These are phyloP conservation scores for Trichosporon faecale DNA, from an alignment of 1,284 basidiomycete genomes.

Conservation along the genomic window DNA sequence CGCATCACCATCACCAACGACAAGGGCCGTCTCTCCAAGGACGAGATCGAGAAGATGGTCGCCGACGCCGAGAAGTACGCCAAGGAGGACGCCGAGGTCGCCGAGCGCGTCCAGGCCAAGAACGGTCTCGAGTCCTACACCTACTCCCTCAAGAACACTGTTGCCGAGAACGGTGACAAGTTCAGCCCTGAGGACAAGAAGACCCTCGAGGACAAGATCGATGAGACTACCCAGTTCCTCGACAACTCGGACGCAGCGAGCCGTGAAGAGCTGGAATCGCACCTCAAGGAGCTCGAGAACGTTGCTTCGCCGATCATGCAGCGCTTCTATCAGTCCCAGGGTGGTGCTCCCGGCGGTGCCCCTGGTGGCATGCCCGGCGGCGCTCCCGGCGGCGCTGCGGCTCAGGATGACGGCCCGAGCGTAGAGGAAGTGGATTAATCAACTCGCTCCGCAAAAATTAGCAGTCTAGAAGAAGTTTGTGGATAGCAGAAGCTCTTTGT, in stretches of 20 bases:
- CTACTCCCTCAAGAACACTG: constrained; percentile 92
- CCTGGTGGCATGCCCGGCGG: constrained; percentile 58
- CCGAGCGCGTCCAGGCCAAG: constrained; percentile 72
- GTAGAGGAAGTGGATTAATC: constrained; percentile 56
- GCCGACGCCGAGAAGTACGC: constrained; percentile 78
- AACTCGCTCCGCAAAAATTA: no score
- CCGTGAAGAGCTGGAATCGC: constrained; percentile 91
- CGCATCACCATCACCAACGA: constrained; percentile 98
- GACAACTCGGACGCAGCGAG: constrained; percentile 75
- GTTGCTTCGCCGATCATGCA: constrained; percentile 76
- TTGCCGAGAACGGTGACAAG: constrained; percentile 80
- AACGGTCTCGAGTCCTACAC: constrained; percentile 66
- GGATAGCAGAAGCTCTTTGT: not conserved
- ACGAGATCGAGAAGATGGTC: constrained; percentile 98
- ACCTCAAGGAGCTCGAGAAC: constrained; percentile 92
- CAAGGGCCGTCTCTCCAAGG: constrained; percentile 96
- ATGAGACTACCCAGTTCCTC: constrained; percentile 84
- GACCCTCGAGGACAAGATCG: constrained; percentile 77
- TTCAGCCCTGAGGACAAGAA: constrained; percentile 84
- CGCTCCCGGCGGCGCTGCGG: constrained; percentile 54
- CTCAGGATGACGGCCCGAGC: constrained; percentile 58
- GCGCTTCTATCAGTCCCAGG: constrained; percentile 71
- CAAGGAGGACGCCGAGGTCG: constrained; percentile 53
- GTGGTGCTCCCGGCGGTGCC: constrained; percentile 63
- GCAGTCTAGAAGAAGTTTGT: no score